phyloP scores from a whole-genome alignment of 225 moss, liverwort and hornwort species.

The Physcomitrellopsis africana region DNA sequence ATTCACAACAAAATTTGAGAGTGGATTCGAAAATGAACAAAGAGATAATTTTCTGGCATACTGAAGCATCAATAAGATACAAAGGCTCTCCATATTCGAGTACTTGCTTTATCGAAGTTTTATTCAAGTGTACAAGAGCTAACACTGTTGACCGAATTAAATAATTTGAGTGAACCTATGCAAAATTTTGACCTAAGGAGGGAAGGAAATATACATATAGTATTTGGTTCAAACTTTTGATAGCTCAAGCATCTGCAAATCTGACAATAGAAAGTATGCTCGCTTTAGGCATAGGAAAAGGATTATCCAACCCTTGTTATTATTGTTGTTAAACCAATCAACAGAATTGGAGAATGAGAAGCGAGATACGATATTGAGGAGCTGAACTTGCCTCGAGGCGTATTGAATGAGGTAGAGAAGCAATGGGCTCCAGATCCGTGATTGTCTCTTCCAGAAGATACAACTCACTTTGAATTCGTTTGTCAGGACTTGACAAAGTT shows the following conservation, averaged over 20 bases:
- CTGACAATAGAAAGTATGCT: conserved; percentile 21
- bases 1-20: not conserved
- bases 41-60: not conserved
- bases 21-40: not conserved
- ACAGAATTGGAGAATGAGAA: not conserved
- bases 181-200: not conserved
- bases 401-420: conserved; percentile 51
- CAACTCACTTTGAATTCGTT: conserved; percentile 44
- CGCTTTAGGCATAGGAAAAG: not conserved
- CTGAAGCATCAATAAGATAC: not conserved
- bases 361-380: not conserved
- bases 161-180: not conserved
- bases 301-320: not conserved
- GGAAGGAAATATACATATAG: conserved; percentile 29
- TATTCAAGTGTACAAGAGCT: conserved; percentile 14
- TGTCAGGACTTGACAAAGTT: conserved; percentile 31
- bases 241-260: conserved; percentile 69
- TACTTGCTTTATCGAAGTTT: not conserved
- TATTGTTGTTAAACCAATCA: not conserved
- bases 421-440: conserved; percentile 38
- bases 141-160: not conserved
- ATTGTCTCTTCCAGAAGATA: conserved; percentile 50
- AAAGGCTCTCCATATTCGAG: not conserved
- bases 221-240: conserved; percentile 51
- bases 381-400: conserved; percentile 42